Evolutionary conservation across 1,284 basidiomycete genomes (phyloP).

Genomic region (Anthracocystis panici-leucophaei): DNA sequence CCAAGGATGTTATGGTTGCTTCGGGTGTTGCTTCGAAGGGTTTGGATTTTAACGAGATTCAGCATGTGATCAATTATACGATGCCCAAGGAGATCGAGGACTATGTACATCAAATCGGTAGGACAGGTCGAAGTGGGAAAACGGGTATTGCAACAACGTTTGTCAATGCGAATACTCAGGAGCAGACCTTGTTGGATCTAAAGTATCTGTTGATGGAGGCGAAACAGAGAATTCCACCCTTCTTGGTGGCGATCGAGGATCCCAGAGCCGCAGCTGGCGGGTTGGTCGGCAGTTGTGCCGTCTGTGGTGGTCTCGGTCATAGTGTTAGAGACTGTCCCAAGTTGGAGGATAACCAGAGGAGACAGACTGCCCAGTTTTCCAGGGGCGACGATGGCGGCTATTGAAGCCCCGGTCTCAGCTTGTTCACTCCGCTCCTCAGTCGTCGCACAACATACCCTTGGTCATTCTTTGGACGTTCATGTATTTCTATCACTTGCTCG

Average conservation of each 20-base stretch:
- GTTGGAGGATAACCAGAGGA: slow-evolving; percentile 87
- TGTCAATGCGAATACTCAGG: slow-evolving; percentile 95
- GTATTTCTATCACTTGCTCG: slow-evolving; percentile 18
- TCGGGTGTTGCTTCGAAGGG: slow-evolving; percentile 97
- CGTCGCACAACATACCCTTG: background rate
- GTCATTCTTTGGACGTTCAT: background rate
- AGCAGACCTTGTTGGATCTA: slow-evolving; percentile 94
- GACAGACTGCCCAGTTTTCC: slow-evolving; percentile 47
- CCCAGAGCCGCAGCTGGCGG: slow-evolving; percentile 79
- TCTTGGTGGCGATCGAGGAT: slow-evolving; percentile 90
- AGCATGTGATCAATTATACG: slow-evolving; percentile 95
- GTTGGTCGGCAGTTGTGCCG: slow-evolving; percentile 85
- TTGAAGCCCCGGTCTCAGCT: background rate
- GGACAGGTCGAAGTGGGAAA: slow-evolving; percentile 96
- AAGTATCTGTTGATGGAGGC: slow-evolving; percentile 98
- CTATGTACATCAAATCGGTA: slow-evolving; percentile 89
- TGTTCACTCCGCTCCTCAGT: background rate
- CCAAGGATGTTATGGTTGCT: slow-evolving; percentile 99
- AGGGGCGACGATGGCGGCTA: slow-evolving; percentile 47
- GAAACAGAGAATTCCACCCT: slow-evolving; percentile 97
- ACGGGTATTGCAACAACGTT: slow-evolving; percentile 99
- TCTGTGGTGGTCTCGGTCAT: slow-evolving; percentile 98
- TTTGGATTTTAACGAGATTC: slow-evolving; percentile 97
- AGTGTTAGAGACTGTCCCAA: slow-evolving; percentile 94
- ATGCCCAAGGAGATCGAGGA: slow-evolving; percentile 97